phyloP scores from a whole-genome alignment of 768 basidiomycete species.

The Lactarius indigo region DNA sequence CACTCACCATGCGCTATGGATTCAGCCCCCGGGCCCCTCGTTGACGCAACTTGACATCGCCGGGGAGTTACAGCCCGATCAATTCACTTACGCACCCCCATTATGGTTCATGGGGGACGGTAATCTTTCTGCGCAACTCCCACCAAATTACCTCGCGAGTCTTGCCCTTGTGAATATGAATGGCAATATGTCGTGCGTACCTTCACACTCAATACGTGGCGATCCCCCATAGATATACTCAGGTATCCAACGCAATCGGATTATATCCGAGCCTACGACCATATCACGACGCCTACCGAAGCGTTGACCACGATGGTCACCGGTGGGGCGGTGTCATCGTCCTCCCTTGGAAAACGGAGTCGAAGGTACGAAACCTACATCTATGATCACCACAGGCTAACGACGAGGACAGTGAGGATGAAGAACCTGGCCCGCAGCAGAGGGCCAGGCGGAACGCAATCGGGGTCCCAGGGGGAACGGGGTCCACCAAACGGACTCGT shows the following conservation, averaged over 20 bases:
- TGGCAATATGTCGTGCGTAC: background rate
- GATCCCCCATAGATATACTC: background rate
- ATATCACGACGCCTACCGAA: background rate
- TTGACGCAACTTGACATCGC: background rate
- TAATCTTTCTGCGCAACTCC: background rate
- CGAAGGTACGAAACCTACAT: background rate
- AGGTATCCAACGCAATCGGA: background rate
- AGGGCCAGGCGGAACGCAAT: background rate
- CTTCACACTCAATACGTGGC: background rate
- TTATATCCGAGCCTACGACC: background rate
- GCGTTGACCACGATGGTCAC: background rate
- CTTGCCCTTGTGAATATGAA: background rate
- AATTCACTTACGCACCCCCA: background rate
- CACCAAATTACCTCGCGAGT: background rate
- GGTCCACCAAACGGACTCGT: background rate
- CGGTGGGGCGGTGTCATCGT: background rate
- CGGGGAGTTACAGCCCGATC: background rate
- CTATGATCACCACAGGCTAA: background rate
- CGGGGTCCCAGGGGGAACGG: background rate
- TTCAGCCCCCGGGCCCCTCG: background rate
- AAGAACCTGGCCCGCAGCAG: background rate
- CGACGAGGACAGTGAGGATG: background rate
- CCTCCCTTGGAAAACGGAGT: background rate
- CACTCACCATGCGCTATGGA: background rate
- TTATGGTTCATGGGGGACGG: background rate